Evolutionary conservation across 305 asterid species (phyloP).

Genomic region (Fraxinus nigra): DNA sequence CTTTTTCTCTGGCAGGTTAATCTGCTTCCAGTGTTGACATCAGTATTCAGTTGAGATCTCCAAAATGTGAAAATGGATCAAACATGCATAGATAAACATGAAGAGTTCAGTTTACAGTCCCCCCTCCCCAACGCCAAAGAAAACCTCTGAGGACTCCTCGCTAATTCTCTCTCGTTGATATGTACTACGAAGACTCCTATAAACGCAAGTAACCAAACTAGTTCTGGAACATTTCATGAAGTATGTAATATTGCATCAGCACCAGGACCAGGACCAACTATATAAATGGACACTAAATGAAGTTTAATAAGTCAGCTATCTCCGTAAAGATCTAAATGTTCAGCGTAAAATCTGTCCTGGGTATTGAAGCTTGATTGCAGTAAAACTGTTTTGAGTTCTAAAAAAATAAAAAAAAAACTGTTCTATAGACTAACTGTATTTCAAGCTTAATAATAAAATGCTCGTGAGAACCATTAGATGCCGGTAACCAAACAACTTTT

Average conservation of each 20-base stretch:
- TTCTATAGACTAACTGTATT: not conserved
- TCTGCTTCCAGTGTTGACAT: not conserved
- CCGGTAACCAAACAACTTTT: not conserved
- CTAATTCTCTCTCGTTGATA: not conserved
- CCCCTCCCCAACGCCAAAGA: not conserved
- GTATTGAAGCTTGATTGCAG: not conserved
- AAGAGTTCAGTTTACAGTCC: not conserved
- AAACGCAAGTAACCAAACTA: not conserved
- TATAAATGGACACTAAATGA: not conserved
- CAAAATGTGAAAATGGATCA: not conserved
- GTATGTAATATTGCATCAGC: not conserved
- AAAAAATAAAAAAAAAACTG: not conserved
- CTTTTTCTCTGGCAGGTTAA: not conserved
- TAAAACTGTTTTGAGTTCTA: not conserved
- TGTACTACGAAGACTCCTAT: not conserved
- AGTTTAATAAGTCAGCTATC: not conserved
- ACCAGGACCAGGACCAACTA: too few species aligned
- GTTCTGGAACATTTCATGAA: not conserved
- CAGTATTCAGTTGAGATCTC: not conserved
- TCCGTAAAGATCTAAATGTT: not conserved
- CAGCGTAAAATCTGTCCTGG: not conserved
- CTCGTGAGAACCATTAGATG: not conserved
- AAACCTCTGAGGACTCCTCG: not conserved
- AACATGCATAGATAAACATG: not conserved
- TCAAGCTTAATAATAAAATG: not conserved